Percentiles rank a stretch among this genome's conserved stretches.
Evolutionary conservation across 2,329 filamentous ascomycete species (phyloP).

Genomic region (Metarhizium brunneum): DNA sequence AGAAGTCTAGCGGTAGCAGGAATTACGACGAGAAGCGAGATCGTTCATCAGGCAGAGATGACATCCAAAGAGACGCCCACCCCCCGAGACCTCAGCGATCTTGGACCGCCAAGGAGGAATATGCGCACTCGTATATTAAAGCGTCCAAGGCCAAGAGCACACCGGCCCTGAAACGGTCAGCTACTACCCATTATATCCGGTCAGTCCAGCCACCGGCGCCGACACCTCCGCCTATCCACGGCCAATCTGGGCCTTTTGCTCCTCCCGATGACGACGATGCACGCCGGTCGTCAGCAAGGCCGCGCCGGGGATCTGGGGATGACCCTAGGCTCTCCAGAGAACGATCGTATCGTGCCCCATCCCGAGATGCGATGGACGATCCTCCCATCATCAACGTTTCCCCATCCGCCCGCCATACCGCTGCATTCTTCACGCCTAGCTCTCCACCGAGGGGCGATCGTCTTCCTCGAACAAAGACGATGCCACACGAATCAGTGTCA

Average conservation of each 20-base stretch:
- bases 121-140: slow-evolving; percentile 22
- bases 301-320: slow-evolving; percentile 25
- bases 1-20: slow-evolving; percentile 28
- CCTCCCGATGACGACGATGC: slow-evolving; percentile 22
- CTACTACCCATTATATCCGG: slow-evolving; percentile 13
- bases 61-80: slow-evolving; percentile 12
- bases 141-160: slow-evolving; percentile 17
- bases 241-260: slow-evolving; percentile 17
- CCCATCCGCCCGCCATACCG: slow-evolving; percentile 19
- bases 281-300: slow-evolving; percentile 22
- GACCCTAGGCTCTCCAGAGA: slow-evolving; percentile 14
- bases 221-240: slow-evolving; percentile 23
- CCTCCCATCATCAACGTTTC: slow-evolving; percentile 19
- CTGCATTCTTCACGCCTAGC: slow-evolving; percentile 15
- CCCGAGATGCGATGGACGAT: slow-evolving; percentile 23
- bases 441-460: slow-evolving; percentile 23
- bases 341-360: slow-evolving; percentile 21
- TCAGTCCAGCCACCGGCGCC: slow-evolving; percentile 22
- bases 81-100: slow-evolving; percentile 16
- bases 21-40: slow-evolving; percentile 29
- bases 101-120: slow-evolving; percentile 12
- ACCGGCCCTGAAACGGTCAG: slow-evolving; percentile 11
- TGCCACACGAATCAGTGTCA: slow-evolving; percentile 18
- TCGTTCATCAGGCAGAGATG: slow-evolving; percentile 24
- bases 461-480: slow-evolving; percentile 24